Conservation (phyloP, 129 eudicot species). For the Mikania micrantha region DNA sequence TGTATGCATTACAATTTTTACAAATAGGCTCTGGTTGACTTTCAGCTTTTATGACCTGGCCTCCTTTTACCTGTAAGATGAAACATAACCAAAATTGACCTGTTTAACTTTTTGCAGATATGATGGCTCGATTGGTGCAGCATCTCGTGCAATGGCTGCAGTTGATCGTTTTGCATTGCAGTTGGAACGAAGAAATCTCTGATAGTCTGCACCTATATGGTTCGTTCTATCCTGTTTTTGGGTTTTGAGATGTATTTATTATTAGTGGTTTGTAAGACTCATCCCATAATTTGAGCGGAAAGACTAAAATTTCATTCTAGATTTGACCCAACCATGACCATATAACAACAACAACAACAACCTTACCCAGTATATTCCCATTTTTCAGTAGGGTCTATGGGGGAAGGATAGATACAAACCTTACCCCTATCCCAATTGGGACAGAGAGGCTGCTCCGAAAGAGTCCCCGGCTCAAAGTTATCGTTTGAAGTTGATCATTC, state of each 20-base stretch:
- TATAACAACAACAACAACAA: no score
- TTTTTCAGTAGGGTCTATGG: no score
- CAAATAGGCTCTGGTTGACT: background rate
- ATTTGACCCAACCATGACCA: background rate
- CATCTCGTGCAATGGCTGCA: constrained; percentile 84
- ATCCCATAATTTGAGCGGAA: background rate
- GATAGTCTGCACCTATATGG: constrained; percentile 15
- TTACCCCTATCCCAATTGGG: no score
- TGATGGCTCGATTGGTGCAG: constrained; percentile 93
- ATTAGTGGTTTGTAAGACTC: background rate
- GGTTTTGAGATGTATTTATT: background rate
- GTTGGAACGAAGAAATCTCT: constrained; percentile 58
- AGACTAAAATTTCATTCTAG: background rate
- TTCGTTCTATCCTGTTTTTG: background rate
- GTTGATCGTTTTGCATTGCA: constrained; percentile 66
- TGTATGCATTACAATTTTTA: background rate
- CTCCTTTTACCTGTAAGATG: background rate
- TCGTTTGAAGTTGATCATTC: no score
- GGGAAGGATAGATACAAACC: no score
- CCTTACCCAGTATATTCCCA: no score
- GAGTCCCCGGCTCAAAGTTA: no score
- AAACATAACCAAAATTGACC: background rate
- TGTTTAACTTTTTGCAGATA: constrained; percentile 39
- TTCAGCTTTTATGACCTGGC: background rate
- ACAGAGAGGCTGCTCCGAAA: no score